Evolutionary conservation across 306 rosid genomes (phyloP).

Genomic region (Arachis hypogaea): DNA sequence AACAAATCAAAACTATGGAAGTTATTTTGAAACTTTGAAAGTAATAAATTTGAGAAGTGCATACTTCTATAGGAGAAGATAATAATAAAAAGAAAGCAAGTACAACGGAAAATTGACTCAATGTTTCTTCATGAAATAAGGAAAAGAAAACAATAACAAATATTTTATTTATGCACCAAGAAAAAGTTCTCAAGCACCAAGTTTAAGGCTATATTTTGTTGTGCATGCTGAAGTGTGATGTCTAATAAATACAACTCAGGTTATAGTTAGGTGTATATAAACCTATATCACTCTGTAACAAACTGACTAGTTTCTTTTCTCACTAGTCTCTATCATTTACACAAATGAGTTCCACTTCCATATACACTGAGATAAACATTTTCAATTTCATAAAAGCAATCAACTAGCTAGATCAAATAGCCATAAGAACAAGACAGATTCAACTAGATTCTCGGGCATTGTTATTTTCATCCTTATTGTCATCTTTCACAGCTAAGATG

Average conservation of each 20-base stretch:
- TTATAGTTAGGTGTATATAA: too few relatives aligned
- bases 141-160: neutral
- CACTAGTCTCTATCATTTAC: neutral
- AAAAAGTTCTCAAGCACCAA: too few relatives aligned
- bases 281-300: neutral
- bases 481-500: slow-evolving; percentile 61
- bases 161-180: too few relatives aligned
- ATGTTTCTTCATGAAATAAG: neutral
- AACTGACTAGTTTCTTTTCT: neutral
- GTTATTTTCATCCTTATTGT: slow-evolving; percentile 35
- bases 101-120: neutral
- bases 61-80: too few relatives aligned
- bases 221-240: too few relatives aligned
- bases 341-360: neutral
- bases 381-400: neutral
- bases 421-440: neutral
- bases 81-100: neutral
- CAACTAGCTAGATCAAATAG: neutral
- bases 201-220: too few relatives aligned
- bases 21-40: neutral
- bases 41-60: too few relatives aligned
- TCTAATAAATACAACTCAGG: too few relatives aligned
- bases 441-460: neutral
- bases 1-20: too few relatives aligned
- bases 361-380: neutral